Evolutionary conservation across 2,329 filamentous ascomycete genomes (phyloP), one percentile per base, ranked within the genome.

Genomic region (Penicillium sp.): DNA sequence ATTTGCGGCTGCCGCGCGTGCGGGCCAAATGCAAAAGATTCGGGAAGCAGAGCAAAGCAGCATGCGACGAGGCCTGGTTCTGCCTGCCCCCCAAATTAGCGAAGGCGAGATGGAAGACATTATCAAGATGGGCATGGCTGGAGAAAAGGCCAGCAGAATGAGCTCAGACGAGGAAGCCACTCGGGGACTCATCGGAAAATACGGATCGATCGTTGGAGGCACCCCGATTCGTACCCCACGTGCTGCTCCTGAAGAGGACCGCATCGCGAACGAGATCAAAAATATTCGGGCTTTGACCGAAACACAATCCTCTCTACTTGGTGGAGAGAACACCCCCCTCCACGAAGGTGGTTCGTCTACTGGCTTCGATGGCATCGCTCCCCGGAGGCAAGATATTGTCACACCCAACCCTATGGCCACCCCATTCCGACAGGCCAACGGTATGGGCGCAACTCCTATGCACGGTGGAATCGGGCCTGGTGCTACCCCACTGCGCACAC

Each of bases 401-500:
- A 99, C 95, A 0, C 95, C 95, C 0, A 99, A 99, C 71, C 95
- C 95, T 0, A 83, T 99, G 80, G 93, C 95, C 0, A 99, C 95
- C 0, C 95, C 95, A 1, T 83, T 96, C 63, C 85, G 90, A 53
- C 81, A 86, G 59, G 84, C 80, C 1, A 84, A 83, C 60, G 89
- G 86, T 25, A 79, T 85, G 27, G 88, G 85, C 26, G 86, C 88
- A 13, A 96, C 91, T 26, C 85, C 86, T 5, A 76, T 83, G 68
- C 75, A 76, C 31, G 77, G 78, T 14, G 87, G 87, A 7, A 78
- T 82, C 53, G 84, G 85, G 5, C 84, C 88, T 49, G 91, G 91
- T 19, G 88, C 92, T 58, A 96, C 93, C 0, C 92, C 93, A 1
- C 80, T 96, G 78, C 87, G 90, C 57, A 97, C 93, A 9, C 93